A percentile compares a stretch with the other conserved stretches of the same genome.
Conservation (phyloP, 768 basidiomycete species). For the Crepidotus variabilis region DNA sequence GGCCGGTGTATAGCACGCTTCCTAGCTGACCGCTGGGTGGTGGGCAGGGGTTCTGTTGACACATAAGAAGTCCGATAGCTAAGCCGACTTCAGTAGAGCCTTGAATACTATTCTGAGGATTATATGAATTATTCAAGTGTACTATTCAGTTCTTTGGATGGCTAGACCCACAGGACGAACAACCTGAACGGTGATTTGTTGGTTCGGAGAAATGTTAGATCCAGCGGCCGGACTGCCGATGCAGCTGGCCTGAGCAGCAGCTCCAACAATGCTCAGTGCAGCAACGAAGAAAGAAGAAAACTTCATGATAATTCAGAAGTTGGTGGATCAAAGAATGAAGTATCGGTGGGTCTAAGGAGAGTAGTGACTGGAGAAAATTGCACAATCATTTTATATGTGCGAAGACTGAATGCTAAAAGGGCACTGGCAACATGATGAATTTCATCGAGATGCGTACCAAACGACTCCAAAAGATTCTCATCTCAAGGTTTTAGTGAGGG, state of each 20-base stretch:
- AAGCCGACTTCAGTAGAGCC: constrained; percentile 4
- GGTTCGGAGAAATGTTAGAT: not conserved
- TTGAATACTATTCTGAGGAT: not conserved
- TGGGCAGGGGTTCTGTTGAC: not conserved
- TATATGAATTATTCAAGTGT: not conserved
- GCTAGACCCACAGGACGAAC: not conserved
- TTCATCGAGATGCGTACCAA: too few species aligned
- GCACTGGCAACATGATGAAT: too few species aligned
- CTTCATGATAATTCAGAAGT: not conserved
- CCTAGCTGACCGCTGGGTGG: not conserved
- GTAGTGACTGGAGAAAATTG: not conserved
- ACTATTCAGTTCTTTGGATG: not conserved
- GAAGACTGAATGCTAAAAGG: too few species aligned
- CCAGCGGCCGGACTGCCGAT: not conserved
- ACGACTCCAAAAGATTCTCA: too few species aligned
- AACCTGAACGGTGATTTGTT: not conserved
- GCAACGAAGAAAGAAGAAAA: not conserved
- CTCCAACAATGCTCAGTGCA: not conserved
- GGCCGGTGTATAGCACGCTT: not conserved
- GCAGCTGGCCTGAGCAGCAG: not conserved
- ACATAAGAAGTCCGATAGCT: not conserved
- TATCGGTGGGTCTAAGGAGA: not conserved
- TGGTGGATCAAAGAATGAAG: not conserved
- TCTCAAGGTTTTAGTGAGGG: too few species aligned
- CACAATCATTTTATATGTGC: not conserved